These are phyloP conservation scores for Paecilomyces niveus DNA, from an alignment of 2,329 filamentous ascomycete species.

Conservation along the genomic window DNA sequence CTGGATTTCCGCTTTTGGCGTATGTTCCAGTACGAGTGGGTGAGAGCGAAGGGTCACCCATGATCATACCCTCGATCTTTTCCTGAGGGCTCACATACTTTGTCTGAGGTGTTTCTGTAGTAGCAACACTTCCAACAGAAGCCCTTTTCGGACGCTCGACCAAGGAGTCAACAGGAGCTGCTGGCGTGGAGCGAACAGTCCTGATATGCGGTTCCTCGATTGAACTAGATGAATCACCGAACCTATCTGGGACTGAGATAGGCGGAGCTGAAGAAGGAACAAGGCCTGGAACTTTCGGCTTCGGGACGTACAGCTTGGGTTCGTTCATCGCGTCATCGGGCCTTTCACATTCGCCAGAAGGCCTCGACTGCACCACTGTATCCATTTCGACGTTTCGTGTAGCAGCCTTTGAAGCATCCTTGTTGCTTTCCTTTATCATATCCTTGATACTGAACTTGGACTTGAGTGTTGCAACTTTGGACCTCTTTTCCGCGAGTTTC, in stretches of 20 bases:
- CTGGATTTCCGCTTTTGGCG: conserved; percentile 4
- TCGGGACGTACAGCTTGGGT: conserved; percentile 11
- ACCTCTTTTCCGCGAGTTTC: conserved; percentile 14
- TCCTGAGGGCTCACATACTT: background rate
- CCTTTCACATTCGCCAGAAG: background rate
- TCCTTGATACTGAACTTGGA: conserved; percentile 25
- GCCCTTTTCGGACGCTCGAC: background rate
- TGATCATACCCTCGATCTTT: conserved; percentile 7
- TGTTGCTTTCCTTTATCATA: conserved; percentile 4
- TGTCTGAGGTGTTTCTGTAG: background rate
- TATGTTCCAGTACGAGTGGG: conserved; percentile 7
- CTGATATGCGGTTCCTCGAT: background rate
- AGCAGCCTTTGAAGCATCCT: background rate
- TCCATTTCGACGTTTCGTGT: background rate
- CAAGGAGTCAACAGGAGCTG: background rate
- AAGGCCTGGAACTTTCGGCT: conserved; percentile 3
- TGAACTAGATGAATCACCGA: background rate
- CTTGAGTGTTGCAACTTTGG: conserved; percentile 16
- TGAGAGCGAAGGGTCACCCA: conserved; percentile 5
- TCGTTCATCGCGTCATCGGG: conserved; percentile 3
- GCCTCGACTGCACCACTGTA: background rate
- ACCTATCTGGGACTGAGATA: background rate
- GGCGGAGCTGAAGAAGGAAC: conserved; percentile 11
- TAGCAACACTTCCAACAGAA: background rate
- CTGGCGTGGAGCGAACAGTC: background rate